These are phyloP conservation scores for Dryas drummondii DNA, from an alignment of 306 rosid genomes.

Conservation along the genomic window DNA sequence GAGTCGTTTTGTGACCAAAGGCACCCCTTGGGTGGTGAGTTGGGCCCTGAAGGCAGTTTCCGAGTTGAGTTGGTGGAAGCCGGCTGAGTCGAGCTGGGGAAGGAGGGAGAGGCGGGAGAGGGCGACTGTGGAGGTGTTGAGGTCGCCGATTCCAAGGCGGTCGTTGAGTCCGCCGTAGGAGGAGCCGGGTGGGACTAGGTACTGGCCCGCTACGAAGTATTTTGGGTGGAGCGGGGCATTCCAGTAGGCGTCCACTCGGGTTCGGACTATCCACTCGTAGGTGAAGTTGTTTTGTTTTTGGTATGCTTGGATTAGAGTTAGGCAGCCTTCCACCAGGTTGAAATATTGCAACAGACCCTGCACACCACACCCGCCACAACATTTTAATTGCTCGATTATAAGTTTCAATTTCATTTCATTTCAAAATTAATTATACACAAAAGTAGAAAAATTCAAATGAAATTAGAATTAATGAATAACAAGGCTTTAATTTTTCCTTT, in stretches of 20 bases:
- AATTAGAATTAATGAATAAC: no score
- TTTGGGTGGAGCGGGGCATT: conserved; percentile 61
- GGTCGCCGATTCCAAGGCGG: conserved; percentile 77
- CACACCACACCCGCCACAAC: neutral
- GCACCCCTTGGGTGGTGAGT: conserved; percentile 47
- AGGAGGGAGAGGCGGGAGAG: conserved; percentile 69
- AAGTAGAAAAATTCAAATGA: no score
- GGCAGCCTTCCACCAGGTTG: conserved; percentile 79
- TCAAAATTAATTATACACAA: no score
- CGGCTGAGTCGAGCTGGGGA: conserved; percentile 55
- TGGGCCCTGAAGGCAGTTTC: conserved; percentile 80
- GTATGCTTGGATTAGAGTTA: conserved; percentile 50
- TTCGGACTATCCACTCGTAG: conserved; percentile 85
- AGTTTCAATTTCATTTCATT: no score
- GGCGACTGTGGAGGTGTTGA: conserved; percentile 61
- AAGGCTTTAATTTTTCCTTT: no score
- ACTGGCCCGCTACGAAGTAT: conserved; percentile 46
- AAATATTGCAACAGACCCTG: conserved; percentile 90
- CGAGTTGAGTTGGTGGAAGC: conserved; percentile 59
- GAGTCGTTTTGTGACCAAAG: conserved; percentile 34
- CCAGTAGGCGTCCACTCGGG: conserved; percentile 93
- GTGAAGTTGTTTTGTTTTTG: conserved; percentile 51
- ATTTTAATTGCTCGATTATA: no score
- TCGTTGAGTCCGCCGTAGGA: conserved; percentile 81
- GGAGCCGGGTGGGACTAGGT: conserved; percentile 81